Evolutionary conservation across 768 basidiomycete species (phyloP), one percentile per base, ranked within the genome.

Genomic region (Boletus barrowsii): DNA sequence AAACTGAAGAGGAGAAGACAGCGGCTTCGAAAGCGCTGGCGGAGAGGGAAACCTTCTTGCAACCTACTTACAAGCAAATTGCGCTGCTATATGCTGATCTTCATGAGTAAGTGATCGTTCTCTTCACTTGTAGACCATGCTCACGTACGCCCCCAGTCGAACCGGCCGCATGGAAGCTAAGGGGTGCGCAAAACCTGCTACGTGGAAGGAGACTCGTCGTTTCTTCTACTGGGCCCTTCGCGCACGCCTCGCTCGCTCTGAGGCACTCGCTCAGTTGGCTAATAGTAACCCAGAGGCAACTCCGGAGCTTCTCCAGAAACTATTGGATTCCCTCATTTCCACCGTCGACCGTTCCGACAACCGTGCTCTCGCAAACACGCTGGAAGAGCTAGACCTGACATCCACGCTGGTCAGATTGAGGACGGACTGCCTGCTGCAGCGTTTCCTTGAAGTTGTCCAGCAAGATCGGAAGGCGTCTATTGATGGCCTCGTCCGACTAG

Each of bases 101-200:
- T 58, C 97, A 96, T 66, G 94, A 97, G 91, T 93, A 71, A 67
- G 91, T 78, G 13, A 29, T 51, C 40, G 41, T 33, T 52, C 22
- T 37, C 47, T n/a, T 32, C 7, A 32, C 50, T 41, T 51, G 32
- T 46, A 26, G 48, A 43, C 18, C 56, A 40, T 42, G 9, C 32
- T 56, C 33, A 59, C 33, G 51, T 37, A 39, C 57, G n/a, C 41
- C 51, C 54, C 53, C 65, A 96, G 94, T 72, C 92, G 95, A 45
- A 81, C 84, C 42, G 94, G 94, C 45, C 92, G 95, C 44, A 96
- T 97, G 94, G 92, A 97, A 73, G 95, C 95, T 26, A 98, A 98
- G 75, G 93, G 92, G 17, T 95, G 95, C 60, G 95, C 95, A 9
- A 88, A 87, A 57, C 79, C 91, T 18, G 78, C 84, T 29, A 81